Base-by-base conservation (phyloP, 331 rosid species). In the Erythrophleum ivorense region DNA sequence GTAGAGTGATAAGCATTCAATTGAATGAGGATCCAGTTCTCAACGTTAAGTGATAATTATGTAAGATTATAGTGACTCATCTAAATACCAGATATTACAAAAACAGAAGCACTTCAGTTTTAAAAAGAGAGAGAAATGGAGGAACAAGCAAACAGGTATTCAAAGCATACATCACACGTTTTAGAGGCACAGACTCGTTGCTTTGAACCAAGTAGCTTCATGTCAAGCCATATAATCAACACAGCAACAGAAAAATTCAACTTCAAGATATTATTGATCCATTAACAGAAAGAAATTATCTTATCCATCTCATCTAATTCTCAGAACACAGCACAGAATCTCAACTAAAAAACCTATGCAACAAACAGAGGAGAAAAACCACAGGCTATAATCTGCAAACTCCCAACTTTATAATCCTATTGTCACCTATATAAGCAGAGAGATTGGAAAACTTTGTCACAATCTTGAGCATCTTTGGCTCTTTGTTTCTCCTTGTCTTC, bases 211-310 rank as follows among this genome's bases (percentile, higher is more conserved):
- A 73, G 76, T 73, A 12, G 15, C 40, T 59, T 73, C 58, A 64
- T 59, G 60, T n/a, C 49, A 31, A 77, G 80, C 58, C 50, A 71
- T 54, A 60, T 73, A 38, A 74, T 59, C 76, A 62, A 62, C 70
- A 75, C 16, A 55, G 13, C 3, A 38, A 52, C 19, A 66, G 31
- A 64, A 53, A 43, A 18, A 67, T 19, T 21, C 82, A 84, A 62
- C 24, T 84, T 60, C 46, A 6, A 62, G 53, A 55, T 68, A 55
- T 34, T 36, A 63, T 29, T 59, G 55, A 60, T 71, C 78, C 64
- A 59, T 70, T 63, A n/a, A 70, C 38, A 57, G 69, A 68, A 69
- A 69, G 29, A 15, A 54, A 7, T 54, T 16, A 54, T 54, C 60
- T n/a, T 18, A 54, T n/a, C 60, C 29, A 16, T 54, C 29, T 54